These are phyloP conservation scores for Panellus pusillus DNA, from an alignment of 768 basidiomycete species.

Conservation along the genomic window DNA sequence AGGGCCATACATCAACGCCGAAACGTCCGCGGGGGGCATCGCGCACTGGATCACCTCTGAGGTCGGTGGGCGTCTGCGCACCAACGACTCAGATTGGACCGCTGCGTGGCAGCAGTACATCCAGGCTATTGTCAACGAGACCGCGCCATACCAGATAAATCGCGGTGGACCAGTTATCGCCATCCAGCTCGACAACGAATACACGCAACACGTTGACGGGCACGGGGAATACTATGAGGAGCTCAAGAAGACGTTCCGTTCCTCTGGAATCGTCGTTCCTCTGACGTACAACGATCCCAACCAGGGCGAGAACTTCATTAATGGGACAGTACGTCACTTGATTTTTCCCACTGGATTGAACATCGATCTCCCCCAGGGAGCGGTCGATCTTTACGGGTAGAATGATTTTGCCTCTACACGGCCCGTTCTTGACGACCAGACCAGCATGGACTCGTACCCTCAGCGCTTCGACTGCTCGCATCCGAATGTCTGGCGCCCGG, in stretches of 20 bases:
- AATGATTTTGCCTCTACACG: not conserved
- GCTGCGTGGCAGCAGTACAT: slow-evolving; percentile 76
- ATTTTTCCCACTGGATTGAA: not conserved
- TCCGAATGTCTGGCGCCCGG: slow-evolving; percentile 62
- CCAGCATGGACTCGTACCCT: slow-evolving; percentile 67
- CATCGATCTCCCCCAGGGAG: slow-evolving; percentile 41
- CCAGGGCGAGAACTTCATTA: slow-evolving; percentile 59
- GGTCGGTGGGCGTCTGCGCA: slow-evolving; percentile 65
- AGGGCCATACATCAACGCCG: slow-evolving; percentile 69
- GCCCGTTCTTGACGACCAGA: not conserved
- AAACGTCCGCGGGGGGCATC: slow-evolving; percentile 76
- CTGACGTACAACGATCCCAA: slow-evolving; percentile 76
- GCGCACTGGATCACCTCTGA: slow-evolving; percentile 70
- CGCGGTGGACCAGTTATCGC: slow-evolving; percentile 72
- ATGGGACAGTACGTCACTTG: slow-evolving; percentile 54
- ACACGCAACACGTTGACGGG: slow-evolving; percentile 48
- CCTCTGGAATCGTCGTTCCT: slow-evolving; percentile 64
- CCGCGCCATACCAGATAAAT: slow-evolving; percentile 65
- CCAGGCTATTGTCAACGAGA: slow-evolving; percentile 58
- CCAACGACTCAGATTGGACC: slow-evolving; percentile 70
- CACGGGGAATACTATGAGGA: slow-evolving; percentile 62
- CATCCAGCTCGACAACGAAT: slow-evolving; percentile 58
- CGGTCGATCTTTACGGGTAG: slow-evolving; percentile 77
- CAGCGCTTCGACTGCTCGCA: slow-evolving; percentile 82
- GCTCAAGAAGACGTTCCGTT: slow-evolving; percentile 54